Base-by-base conservation (phyloP, 2,329 filamentous ascomycete species). In the Aureobasidium musti region DNA sequence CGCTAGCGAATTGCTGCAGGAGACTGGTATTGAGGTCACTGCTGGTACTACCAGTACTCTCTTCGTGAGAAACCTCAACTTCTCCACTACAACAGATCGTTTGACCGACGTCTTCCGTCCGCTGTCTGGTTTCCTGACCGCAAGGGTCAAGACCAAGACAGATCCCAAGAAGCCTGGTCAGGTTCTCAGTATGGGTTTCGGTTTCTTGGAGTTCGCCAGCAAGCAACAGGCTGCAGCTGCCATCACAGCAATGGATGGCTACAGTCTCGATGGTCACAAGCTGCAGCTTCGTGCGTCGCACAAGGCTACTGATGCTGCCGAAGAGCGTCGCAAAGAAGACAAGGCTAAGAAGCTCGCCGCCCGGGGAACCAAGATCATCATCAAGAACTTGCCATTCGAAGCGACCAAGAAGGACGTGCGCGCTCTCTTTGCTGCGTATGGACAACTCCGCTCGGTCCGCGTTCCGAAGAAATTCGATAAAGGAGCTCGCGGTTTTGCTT, bases 321-420 rank as follows among this genome's bases (percentile, higher is more conserved):
- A 96, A 76, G 91, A 96, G 79, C 87, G 91, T 71, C 87, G 90
- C 70, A 89, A 89, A 71, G 89, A 94, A 71, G 92, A 98, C 74
- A 87, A 86, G 70, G 88, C 89, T 60, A 96, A 92, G 83, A 96
- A 94, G 78, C 80, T 86, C 60, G 88, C 91, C 28, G 86, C 85
- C 19, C 87, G 88, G 75, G 86, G 87, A 71, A 97, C 93, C 56
- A 98, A 98, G 84, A 90, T 99, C 75, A 89, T 98, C 79, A 90
- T 99, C 82, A 99, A 98, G 83, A 99, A 99, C 82, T 81, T 99
- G 78, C 94, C 95, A 23, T 99, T 99, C 81, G 92, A 98, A 81
- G 90, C 91, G 57, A 90, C 88, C 64, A 97, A 97, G 82, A 95
- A 96, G 78, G 95, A 99, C 76, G 85, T 99, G 67, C 87, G 91